Evolutionary conservation across 306 rosid genomes (phyloP).

Genomic region (Fragaria iinumae): DNA sequence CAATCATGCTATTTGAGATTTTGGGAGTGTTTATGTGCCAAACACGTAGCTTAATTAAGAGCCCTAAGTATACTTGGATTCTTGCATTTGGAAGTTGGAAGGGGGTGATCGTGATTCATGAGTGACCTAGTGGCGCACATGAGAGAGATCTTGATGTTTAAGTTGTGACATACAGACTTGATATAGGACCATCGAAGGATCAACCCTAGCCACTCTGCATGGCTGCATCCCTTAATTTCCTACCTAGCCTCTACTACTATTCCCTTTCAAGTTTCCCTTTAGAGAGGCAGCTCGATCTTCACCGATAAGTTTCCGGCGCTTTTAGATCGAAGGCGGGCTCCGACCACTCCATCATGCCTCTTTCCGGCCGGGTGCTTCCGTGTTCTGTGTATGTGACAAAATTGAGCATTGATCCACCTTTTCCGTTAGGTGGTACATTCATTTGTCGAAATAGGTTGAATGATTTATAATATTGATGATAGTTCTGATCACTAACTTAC

Average conservation of each 20-base stretch:
- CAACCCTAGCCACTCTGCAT: not conserved
- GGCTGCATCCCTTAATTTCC: not conserved
- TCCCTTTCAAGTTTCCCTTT: not conserved
- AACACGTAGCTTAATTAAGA: no score
- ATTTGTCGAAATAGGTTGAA: no score
- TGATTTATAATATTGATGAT: not conserved
- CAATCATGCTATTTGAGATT: no score
- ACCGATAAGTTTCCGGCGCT: not conserved
- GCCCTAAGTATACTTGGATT: no score
- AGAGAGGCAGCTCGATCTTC: no score
- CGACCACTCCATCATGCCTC: not conserved
- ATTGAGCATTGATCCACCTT: no score
- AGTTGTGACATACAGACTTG: not conserved
- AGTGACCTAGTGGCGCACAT: not conserved
- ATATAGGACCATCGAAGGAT: not conserved
- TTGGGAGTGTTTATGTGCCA: no score
- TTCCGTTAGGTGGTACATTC: not conserved
- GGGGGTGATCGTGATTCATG: not conserved
- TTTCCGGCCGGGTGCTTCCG: not conserved
- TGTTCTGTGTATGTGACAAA: not conserved
- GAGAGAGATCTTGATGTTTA: not conserved
- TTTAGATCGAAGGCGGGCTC: not conserved
- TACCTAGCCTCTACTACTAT: not conserved
- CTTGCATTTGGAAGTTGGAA: not conserved
- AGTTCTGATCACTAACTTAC: not conserved